phyloP scores from a whole-genome alignment of 192 early-diverging fungal species.

The Neocallimastix lanati region DNA sequence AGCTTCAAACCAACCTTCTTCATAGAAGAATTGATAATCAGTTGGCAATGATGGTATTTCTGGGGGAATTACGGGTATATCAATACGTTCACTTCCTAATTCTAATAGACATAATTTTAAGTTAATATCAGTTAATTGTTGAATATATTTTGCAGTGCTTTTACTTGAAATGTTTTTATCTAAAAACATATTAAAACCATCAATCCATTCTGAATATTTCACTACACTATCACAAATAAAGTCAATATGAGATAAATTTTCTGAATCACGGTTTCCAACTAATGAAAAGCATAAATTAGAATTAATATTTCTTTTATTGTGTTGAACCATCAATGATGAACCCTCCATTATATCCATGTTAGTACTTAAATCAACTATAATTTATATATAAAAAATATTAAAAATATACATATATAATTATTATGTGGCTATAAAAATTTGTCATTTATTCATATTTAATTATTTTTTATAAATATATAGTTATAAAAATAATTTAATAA shows the following conservation, averaged over 20 bases:
- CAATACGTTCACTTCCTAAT: conserved; percentile 42
- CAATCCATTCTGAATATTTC: conserved; percentile 50
- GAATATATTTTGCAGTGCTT: conserved; percentile 44
- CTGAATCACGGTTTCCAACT: conserved; percentile 6
- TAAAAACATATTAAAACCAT: conserved; percentile 52
- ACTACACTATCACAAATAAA: conserved; percentile 22
- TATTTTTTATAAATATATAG: too few relatives aligned
- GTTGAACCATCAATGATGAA: not conserved
- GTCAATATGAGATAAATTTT: conserved; percentile 21
- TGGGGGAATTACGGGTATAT: not conserved
- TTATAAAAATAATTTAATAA: too few relatives aligned
- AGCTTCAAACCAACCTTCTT: not conserved
- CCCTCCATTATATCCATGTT: not conserved
- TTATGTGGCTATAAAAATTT: too few relatives aligned
- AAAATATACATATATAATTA: too few relatives aligned
- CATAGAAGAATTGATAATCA: conserved; percentile 5
- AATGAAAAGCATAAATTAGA: conserved; percentile 25
- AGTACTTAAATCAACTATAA: not conserved
- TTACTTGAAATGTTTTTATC: conserved; percentile 40
- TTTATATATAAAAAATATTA: too few relatives aligned
- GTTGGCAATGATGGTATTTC: conserved; percentile 3
- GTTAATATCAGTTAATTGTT: conserved; percentile 42
- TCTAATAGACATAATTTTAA: conserved; percentile 45
- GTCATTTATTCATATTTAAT: too few relatives aligned
- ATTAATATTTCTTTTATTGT: conserved; percentile 10